Evolutionary conservation across 2,329 filamentous ascomycete genomes (phyloP).

Genomic region (Immersiporthe knoxdaviesiana): DNA sequence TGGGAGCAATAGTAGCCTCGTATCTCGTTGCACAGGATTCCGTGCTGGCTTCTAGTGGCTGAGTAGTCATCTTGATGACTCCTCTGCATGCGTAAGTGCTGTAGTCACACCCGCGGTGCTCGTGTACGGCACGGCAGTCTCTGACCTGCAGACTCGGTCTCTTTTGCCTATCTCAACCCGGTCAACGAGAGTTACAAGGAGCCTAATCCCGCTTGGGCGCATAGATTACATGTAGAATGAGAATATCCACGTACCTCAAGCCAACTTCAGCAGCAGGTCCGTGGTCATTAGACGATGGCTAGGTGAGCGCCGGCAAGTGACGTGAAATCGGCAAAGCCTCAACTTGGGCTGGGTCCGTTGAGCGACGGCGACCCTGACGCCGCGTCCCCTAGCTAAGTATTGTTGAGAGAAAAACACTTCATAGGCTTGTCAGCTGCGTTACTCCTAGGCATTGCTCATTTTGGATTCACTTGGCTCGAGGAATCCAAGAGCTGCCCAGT

Average conservation of each 20-base stretch:
- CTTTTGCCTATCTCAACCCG: neutral
- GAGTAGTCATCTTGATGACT: neutral
- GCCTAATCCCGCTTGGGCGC: neutral
- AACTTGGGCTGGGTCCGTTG: neutral
- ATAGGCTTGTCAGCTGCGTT: neutral
- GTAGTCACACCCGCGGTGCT: too few relatives aligned
- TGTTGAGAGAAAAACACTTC: too few relatives aligned
- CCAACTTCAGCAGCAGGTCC: neutral
- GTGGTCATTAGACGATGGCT: neutral
- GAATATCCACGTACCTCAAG: neutral
- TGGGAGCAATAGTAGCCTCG: neutral
- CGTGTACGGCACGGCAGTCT: neutral
- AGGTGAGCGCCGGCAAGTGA: neutral
- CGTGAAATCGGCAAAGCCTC: neutral
- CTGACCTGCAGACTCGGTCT: neutral
- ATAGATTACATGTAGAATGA: neutral
- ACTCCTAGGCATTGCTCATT: neutral
- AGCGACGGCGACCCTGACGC: neutral
- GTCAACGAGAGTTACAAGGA: neutral
- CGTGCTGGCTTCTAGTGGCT: neutral
- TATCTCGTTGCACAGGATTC: neutral
- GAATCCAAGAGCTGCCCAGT: neutral
- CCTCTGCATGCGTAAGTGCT: neutral
- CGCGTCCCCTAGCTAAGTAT: too few relatives aligned
- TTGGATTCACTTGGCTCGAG: neutral